Evolutionary conservation across 2,329 filamentous ascomycete genomes (phyloP).

Genomic region (Thielaviopsis populi): DNA sequence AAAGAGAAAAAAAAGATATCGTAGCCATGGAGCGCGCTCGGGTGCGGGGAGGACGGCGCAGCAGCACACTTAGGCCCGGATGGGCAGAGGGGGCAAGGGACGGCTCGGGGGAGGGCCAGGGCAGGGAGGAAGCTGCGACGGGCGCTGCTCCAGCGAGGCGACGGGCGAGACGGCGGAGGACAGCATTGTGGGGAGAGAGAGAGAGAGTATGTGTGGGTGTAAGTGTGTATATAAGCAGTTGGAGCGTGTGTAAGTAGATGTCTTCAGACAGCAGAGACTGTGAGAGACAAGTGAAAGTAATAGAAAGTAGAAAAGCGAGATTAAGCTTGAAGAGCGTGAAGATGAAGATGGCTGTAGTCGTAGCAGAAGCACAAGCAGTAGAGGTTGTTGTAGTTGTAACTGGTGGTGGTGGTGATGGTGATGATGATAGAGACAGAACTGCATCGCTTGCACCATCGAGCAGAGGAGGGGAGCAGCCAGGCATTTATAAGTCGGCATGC

Average conservation of each 20-base stretch:
- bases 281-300: too few relatives aligned
- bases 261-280: too few relatives aligned
- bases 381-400: not conserved
- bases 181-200: conserved; percentile 13
- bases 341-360: too few relatives aligned
- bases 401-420: not conserved
- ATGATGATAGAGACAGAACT: not conserved
- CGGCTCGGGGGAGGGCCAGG: conserved; percentile 49
- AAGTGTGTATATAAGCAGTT: not conserved
- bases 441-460: too few relatives aligned
- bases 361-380: too few relatives aligned
- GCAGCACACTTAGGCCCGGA: conserved; percentile 32
- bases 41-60: not conserved
- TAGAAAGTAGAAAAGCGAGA: too few relatives aligned
- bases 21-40: not conserved
- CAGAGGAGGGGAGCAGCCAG: conserved; percentile 1
- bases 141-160: conserved; percentile 34
- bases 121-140: conserved; percentile 52
- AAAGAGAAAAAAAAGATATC: not conserved
- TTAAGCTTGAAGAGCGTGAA: too few relatives aligned
- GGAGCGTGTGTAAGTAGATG: not conserved
- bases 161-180: conserved; percentile 6
- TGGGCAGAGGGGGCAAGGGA: conserved; percentile 50
- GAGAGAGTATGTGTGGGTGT: conserved; percentile 8
- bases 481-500: not conserved